Base-by-base conservation (phyloP, 2,329 filamentous ascomycete species). In the Clathrospora elynae region DNA sequence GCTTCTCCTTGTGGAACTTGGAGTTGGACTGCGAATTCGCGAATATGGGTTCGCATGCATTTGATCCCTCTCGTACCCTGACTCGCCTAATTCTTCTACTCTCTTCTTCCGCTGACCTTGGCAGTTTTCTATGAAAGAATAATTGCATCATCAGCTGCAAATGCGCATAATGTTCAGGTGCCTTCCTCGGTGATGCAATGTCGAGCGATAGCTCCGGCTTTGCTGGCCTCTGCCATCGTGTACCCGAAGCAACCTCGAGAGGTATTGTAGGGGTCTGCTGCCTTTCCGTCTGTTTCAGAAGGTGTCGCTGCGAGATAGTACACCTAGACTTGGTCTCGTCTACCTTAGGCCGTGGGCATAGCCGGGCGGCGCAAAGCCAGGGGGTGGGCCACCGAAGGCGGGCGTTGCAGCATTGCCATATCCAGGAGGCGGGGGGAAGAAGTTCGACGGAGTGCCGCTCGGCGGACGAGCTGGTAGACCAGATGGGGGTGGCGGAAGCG, bases 381-480 rank as follows among this genome's bases (percentile, higher is more conserved):
- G 43, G n/a, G 53, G 57, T 6, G 54, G 57, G 8, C 49, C 53
- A 6, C 42, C 42, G 36, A 64, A 67, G 11, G 54, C 59, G 33
- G 51, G 57, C 6, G 61, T 51, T 11, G 59, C 49, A 23, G 37
- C 49, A 26, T 46, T 50, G n/a, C 40, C 35, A 44, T 53, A 62
- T 3, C 59, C 57, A 24, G 51, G 38, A 2, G 64, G 64, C 5
- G 64, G 64, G 18, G 60, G 55, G 18, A 54, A 63, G 42, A 54
- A 62, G 42, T 59, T 65, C 4, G 57, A 44, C 40, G 80, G 77
- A 10, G 81, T 84, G 7, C 85, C 86, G 28, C 85, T 85, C 3
- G 86, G 86, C n/a, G 86, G 86, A 25, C 86, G 75, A 43, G 85
- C 83, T 25, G 86, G 86, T 17, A 85, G 66, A 18, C 78, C 79